These are phyloP conservation scores for Papiliotrema nemorosa DNA, from an alignment of 1,284 basidiomycete genomes.

Conservation along the genomic window DNA sequence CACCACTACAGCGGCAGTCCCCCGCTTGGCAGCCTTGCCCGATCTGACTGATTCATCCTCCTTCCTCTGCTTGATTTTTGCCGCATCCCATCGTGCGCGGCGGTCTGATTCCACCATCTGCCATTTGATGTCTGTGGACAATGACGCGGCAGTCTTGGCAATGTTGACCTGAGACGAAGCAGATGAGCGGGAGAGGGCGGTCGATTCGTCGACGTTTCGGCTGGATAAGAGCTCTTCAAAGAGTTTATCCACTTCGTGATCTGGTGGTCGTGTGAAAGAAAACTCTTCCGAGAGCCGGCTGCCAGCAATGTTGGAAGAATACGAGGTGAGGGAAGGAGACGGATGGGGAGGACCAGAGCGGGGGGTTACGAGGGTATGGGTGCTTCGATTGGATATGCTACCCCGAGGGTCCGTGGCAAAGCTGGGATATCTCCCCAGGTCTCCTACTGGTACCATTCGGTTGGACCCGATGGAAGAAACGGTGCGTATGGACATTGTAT, in stretches of 20 bases:
- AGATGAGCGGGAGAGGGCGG: conserved; percentile 23
- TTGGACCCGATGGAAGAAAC: conserved; percentile 23
- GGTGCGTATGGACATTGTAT: conserved; percentile 32
- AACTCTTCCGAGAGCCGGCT: conserved; percentile 58
- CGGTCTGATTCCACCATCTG: conserved; percentile 81
- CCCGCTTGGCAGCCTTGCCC: conserved; percentile 52
- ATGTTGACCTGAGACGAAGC: conserved; percentile 26
- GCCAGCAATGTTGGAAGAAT: conserved; percentile 11
- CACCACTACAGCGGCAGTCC: conserved; percentile 37
- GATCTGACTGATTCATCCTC: conserved; percentile 56
- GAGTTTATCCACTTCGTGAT: conserved; percentile 69
- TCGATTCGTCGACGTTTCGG: conserved; percentile 56
- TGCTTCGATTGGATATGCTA: background rate
- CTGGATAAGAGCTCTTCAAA: conserved; percentile 71
- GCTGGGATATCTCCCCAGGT: conserved; percentile 37
- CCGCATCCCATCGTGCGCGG: conserved; percentile 72
- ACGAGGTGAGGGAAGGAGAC: conserved; percentile 8
- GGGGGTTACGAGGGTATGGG: background rate
- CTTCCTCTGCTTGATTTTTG: conserved; percentile 57
- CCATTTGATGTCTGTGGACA: conserved; percentile 87
- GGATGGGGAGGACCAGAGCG: conserved; percentile 12
- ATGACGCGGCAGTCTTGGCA: conserved; percentile 39
- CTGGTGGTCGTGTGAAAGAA: conserved; percentile 66
- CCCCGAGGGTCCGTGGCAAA: conserved; percentile 9
- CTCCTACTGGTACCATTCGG: conserved; percentile 18